Percentiles rank a stretch among this genome's conserved stretches.
These are phyloP conservation scores for Hydnomerulius pinastri DNA, from an alignment of 768 basidiomycete genomes.

Conservation along the genomic window DNA sequence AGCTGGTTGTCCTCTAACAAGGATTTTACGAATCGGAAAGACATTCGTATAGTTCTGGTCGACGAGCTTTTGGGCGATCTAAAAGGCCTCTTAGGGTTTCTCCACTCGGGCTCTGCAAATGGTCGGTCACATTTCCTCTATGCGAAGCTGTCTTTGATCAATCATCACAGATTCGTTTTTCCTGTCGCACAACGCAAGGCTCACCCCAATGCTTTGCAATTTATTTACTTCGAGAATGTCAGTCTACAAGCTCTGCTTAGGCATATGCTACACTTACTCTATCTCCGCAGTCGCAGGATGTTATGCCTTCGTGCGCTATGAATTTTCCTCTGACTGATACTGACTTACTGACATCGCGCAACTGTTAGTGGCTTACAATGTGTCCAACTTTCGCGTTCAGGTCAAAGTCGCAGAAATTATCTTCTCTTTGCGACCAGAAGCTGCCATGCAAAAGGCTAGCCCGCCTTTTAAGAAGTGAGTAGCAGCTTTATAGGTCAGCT, in stretches of 20 bases:
- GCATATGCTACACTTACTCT: background rate
- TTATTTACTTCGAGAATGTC: conserved; percentile 48
- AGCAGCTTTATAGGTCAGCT: no score
- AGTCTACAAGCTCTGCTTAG: conserved; percentile 17
- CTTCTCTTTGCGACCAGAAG: background rate
- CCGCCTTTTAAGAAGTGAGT: background rate
- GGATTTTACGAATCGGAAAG: no score
- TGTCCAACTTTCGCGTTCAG: no score
- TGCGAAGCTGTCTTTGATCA: no score
- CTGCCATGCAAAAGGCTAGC: background rate
- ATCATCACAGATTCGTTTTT: background rate
- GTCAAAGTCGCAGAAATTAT: background rate
- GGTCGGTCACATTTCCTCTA: conserved; percentile 22
- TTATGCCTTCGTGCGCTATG: conserved; percentile 43
- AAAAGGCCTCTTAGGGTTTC: conserved; percentile 22
- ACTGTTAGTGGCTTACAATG: no score
- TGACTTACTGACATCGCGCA: background rate
- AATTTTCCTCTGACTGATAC: background rate
- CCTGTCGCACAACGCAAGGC: background rate
- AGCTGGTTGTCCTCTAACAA: no score
- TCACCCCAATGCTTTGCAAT: conserved; percentile 20
- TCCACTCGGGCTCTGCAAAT: conserved; percentile 27
- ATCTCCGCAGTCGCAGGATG: conserved; percentile 39
- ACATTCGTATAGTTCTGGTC: conserved; percentile 3
- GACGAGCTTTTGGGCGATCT: conserved; percentile 16